Evolutionary conservation across 352 stramenopile species (phyloP), one percentile per base, ranked within the genome.

Genomic region (Pilasporangium apinafurcum): DNA sequence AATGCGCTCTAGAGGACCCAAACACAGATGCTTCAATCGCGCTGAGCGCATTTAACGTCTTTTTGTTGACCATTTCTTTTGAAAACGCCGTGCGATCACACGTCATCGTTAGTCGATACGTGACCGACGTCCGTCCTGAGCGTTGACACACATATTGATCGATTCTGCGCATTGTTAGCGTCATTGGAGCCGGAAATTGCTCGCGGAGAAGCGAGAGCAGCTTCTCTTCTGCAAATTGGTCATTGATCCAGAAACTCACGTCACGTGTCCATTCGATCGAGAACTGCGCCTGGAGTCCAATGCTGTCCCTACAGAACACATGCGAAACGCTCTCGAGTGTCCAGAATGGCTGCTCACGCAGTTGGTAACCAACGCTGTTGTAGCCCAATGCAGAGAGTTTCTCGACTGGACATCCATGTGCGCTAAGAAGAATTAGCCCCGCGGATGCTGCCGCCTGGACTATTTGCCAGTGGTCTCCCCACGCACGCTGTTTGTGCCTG

Each of bases 401-500:
- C 17, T 83, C 59, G 16, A 89, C 69, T 3, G 80, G 80, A 33
- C 71, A 86, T 8, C 62, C 56, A 37, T 92, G 77, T 18, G 82
- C 77, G 41, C 75, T 55, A 25, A 74, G 56, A 32, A 88, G 53
- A 14, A 92, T 39, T 21, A 92, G 54, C 0, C 65, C 58, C 1
- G 75, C 60, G 17, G 58, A 48, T 10, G 80, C 78, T 20, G 82
- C 82, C 37, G 69, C 78, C 20, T 80, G 59, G 25, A 78, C 74
- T 39, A 94, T 63, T 56, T 92, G 82, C 82, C 82, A 94, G 9
- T 75, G 89, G 59, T 92, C 75, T 1, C 78, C 77, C 44, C 62
- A 67, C 5, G 67, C 56, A 12, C 79, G 72, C 10, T 68, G 56
- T 52, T 78, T 78, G 18, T 44, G 65, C n/a, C n/a, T n/a, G 44